Evolutionary conservation across 2,329 filamentous ascomycete species (phyloP).

Genomic region (Cucurbitaria berberidis): DNA sequence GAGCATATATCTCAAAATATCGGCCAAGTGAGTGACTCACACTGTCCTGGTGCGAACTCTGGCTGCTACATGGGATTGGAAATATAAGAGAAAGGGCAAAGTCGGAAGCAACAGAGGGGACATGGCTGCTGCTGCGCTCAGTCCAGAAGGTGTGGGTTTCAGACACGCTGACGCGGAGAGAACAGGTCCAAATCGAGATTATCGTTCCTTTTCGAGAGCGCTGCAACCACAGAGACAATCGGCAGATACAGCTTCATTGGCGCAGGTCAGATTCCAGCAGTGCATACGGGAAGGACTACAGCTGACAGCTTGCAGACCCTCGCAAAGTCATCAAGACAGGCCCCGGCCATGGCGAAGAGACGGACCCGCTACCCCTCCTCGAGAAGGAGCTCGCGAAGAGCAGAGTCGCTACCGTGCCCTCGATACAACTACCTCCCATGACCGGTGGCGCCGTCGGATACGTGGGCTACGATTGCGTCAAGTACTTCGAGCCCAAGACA

Average conservation of each 20-base stretch:
- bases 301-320: slow-evolving; percentile 54
- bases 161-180: slow-evolving; percentile 13
- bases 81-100: not conserved
- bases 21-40: slow-evolving; percentile 66
- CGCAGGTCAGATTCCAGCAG: slow-evolving; percentile 61
- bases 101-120: not conserved
- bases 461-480: slow-evolving; percentile 95
- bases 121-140: not conserved
- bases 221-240: slow-evolving; percentile 87
- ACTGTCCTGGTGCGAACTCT: slow-evolving; percentile 10
- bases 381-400: slow-evolving; percentile 80
- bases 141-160: not conserved
- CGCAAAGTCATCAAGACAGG: slow-evolving; percentile 86
- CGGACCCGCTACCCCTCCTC: slow-evolving; percentile 83
- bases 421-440: slow-evolving; percentile 80
- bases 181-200: slow-evolving; percentile 69
- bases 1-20: slow-evolving; percentile 92
- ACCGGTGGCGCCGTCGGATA: slow-evolving; percentile 95
- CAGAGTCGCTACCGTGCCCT: slow-evolving; percentile 82
- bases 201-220: slow-evolving; percentile 96
- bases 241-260: slow-evolving; percentile 96
- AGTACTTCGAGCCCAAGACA: slow-evolving; percentile 98
- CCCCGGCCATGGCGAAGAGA: slow-evolving; percentile 80
- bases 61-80: not conserved
- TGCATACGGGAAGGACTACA: not conserved